phyloP scores from a whole-genome alignment of 306 rosid species.

The Quercus cerris region DNA sequence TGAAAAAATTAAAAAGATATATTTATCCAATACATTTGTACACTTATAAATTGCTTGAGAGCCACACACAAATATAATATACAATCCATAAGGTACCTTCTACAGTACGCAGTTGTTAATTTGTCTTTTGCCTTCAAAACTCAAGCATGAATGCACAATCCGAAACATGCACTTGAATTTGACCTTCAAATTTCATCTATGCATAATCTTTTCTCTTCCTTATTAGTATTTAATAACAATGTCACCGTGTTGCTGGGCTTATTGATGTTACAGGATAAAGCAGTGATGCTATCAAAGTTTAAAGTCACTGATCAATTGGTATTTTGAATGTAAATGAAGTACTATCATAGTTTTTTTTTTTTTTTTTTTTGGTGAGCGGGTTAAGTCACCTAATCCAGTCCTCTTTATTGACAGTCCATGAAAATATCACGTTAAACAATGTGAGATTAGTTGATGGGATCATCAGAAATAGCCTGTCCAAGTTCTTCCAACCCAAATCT shows the following conservation, averaged over 20 bases:
- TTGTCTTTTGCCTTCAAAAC: too few relatives aligned
- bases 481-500: background rate
- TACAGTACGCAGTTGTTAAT: too few relatives aligned
- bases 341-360: background rate
- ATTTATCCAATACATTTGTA: too few relatives aligned
- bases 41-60: too few relatives aligned
- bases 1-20: too few relatives aligned
- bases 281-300: background rate
- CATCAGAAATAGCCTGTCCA: background rate
- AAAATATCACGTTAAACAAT: background rate
- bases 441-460: background rate
- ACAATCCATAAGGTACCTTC: too few relatives aligned
- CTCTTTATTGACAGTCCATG: slow-evolving; percentile 32
- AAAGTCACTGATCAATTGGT: background rate
- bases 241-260: background rate
- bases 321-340: background rate
- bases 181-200: too few relatives aligned
- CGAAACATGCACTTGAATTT: too few relatives aligned
- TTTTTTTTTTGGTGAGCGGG: background rate
- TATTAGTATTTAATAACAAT: too few relatives aligned
- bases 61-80: too few relatives aligned
- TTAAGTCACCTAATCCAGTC: slow-evolving; percentile 35
- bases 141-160: too few relatives aligned
- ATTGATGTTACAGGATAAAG: background rate
- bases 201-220: too few relatives aligned